Evolutionary conservation across 257 asterid species (phyloP), one percentile per base, ranked within the genome.

Genomic region (Paulownia fortunei): DNA sequence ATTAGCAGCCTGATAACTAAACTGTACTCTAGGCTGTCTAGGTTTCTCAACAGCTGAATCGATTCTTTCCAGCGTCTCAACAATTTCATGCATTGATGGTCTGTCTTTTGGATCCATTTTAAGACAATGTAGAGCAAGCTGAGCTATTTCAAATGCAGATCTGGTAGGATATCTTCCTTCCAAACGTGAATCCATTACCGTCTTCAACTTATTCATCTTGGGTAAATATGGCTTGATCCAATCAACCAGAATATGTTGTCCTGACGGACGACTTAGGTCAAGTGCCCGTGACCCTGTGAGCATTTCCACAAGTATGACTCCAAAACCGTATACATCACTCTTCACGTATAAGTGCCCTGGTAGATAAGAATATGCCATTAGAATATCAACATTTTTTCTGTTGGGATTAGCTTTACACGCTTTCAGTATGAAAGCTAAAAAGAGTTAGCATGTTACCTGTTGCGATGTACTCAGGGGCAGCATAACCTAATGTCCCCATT

Each of bases 251-350:
- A 19, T 32, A 0, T 61, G 64, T 54, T 82, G 61, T 10, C 56
- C 80, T 2, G 9, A 0, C 21, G 82, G 81, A 36, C 86, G 88
- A 2, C 1, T 61, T 4, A 0, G 0, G 54, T 84, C 88, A 0
- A 75, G 0, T 52, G 23, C 84, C 62, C 79, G 82, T 42, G 51
- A 8, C 55, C 88, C 88, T 42, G 86, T 79, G 36, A 82, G 64
- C 82, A 85, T 78, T 67, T 85, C 88, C 36, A 72, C 34, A 34
- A 85, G 54, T 46, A 85, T 79, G 18, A 85, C 84, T 0, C 88
- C 88, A 67, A 82, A 85, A 47, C 84, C 56, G 24, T 85, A 85
- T 5, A 79, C 84, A 6, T 84, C 86, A 56, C 88, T 84, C 86
- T 84, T 79, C 77, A 42, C 68, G 5, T 67, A 71, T 54, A 82